Evolutionary conservation across 345 rosid genomes (phyloP).

Genomic region (Corchorus olitorius): DNA sequence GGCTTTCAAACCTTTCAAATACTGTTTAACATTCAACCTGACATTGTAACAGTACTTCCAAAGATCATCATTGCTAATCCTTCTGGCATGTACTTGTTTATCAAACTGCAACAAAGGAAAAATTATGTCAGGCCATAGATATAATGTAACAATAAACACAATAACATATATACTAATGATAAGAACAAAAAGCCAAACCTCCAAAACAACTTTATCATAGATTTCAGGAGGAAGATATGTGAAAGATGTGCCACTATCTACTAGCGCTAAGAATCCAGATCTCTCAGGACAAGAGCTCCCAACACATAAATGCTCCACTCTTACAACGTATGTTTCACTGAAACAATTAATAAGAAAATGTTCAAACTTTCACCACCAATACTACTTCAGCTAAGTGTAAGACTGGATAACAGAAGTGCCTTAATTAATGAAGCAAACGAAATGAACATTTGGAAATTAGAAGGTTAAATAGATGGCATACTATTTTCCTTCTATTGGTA

Average conservation of each 20-base stretch:
- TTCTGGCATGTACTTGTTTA: constrained; percentile 35
- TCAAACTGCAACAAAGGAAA: constrained; percentile 34
- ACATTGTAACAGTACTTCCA: constrained; percentile 44
- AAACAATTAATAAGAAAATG: constrained; percentile 16
- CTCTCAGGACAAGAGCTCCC: constrained; percentile 63
- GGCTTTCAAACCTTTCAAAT: constrained; percentile 1
- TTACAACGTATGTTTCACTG: constrained; percentile 65
- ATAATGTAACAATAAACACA: background rate
- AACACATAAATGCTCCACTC: constrained; percentile 69
- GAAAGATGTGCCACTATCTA: constrained; percentile 87
- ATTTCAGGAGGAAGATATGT: constrained; percentile 60
- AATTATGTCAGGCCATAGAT: background rate
- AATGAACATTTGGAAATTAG: background rate
- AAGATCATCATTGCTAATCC: constrained; percentile 25
- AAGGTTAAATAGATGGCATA: constrained; percentile 31
- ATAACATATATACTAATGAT: background rate
- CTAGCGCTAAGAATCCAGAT: constrained; percentile 52
- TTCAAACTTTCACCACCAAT: constrained; percentile 1
- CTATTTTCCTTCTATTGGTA: constrained; percentile 60
- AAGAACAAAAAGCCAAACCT: constrained; percentile 39
- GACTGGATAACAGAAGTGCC: background rate
- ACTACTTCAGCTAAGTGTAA: constrained; percentile 6
- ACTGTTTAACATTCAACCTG: constrained; percentile 31
- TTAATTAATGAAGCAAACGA: background rate
- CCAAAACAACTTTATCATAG: constrained; percentile 49